A percentile compares a stretch with the other conserved stretches of the same genome.
Conservation (phyloP, 352 stramenopile genomes). For the Globisporangium spinosum region DNA sequence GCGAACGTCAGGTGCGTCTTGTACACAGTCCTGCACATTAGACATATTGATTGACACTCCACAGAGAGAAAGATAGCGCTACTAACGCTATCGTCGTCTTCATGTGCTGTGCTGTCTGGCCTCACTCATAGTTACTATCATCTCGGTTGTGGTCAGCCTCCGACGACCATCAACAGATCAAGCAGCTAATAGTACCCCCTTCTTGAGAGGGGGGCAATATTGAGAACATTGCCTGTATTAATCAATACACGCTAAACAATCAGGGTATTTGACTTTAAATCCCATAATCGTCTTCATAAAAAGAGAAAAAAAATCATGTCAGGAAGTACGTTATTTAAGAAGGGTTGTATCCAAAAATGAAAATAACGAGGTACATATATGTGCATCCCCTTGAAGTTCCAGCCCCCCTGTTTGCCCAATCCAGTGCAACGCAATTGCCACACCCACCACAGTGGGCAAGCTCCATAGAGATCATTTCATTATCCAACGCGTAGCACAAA, state of each 20-base stretch:
- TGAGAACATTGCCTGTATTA: background rate
- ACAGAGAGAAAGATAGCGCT: background rate
- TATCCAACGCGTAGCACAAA: background rate
- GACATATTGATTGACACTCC: background rate
- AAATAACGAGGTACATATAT: background rate
- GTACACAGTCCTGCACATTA: background rate
- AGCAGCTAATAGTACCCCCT: background rate
- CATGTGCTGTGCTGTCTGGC: background rate
- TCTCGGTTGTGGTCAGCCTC: conserved; percentile 15
- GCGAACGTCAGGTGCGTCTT: conserved; percentile 43
- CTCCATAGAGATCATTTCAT: background rate
- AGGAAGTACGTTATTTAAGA: background rate
- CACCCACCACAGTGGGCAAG: background rate
- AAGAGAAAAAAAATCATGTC: too few species aligned
- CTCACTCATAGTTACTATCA: conserved; percentile 39
- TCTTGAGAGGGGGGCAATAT: background rate
- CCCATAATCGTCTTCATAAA: background rate
- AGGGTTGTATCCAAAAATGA: background rate
- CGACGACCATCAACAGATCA: conserved; percentile 9
- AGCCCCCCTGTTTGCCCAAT: conserved; percentile 2
- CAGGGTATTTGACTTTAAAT: background rate
- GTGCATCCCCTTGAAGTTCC: background rate
- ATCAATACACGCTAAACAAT: background rate
- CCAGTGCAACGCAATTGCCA: background rate
- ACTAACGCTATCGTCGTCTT: background rate